A percentile compares a stretch with the other conserved stretches of the same genome.
These are phyloP conservation scores for Wickerhamiella hasegawae DNA, from an alignment of 805 yeast genomes.

Conservation along the genomic window DNA sequence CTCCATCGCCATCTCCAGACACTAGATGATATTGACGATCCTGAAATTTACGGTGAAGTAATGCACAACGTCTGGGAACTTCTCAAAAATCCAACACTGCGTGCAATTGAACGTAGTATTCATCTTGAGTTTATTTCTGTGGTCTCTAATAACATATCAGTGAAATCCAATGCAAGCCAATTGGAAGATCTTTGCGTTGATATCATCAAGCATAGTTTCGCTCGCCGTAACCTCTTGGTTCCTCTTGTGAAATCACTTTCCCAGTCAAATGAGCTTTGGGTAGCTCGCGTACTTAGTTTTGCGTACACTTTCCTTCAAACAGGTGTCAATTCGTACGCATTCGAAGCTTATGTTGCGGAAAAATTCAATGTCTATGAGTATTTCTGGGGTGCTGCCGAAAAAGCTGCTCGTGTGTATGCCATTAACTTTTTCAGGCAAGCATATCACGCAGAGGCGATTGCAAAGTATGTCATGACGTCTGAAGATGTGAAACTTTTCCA, in stretches of 20 bases:
- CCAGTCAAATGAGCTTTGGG: constrained; percentile 26
- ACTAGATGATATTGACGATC: neutral
- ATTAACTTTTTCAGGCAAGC: constrained; percentile 27
- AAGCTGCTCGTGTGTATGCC: constrained; percentile 34
- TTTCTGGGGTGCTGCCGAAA: constrained; percentile 44
- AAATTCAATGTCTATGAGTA: constrained; percentile 25
- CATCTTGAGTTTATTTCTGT: constrained; percentile 43
- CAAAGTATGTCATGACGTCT: constrained; percentile 23
- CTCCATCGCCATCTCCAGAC: constrained; percentile 4
- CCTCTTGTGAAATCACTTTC: constrained; percentile 33
- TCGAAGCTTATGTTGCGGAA: constrained; percentile 41
- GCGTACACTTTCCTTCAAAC: constrained; percentile 37
- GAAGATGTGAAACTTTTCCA: constrained; percentile 28
- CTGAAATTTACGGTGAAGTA: neutral
- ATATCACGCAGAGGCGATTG: constrained; percentile 5
- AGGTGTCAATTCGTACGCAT: constrained; percentile 36
- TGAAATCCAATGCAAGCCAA: constrained; percentile 17
- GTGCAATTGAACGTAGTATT: constrained; percentile 45
- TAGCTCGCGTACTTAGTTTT: constrained; percentile 32
- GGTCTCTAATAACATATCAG: constrained; percentile 25
- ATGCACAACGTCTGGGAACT: constrained; percentile 35
- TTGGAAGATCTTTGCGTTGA: too few species aligned
- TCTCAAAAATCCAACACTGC: constrained; percentile 40
- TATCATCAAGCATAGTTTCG: constrained; percentile 22
- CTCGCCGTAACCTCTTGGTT: constrained; percentile 59